Evolutionary conservation across 31 red algal genomes (phyloP), one percentile per base, ranked within the genome.

Genomic region (Pterothamnion heteromorphum): DNA sequence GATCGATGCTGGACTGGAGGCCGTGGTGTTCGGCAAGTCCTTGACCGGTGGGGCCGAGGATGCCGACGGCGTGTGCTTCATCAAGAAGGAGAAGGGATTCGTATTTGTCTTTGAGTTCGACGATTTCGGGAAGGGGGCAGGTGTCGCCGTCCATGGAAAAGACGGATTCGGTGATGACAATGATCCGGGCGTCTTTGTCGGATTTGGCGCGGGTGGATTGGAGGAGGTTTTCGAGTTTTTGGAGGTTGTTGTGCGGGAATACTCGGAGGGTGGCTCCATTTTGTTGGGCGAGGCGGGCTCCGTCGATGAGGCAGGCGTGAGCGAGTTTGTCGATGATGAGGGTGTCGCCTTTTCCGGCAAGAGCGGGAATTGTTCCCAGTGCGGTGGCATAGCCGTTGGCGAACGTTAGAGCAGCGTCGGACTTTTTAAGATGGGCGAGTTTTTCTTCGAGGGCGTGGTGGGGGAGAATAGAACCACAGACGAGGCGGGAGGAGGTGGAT

Each of bases 121-220:
- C 74, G n/a, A 95, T 94, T 84, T 95, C 92, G 30, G 85, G 43
- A 57, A 95, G 43, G 1, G 51, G 92, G 22, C 92, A 91, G 27
- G 94, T 36, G 44, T 95, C 93, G 43, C 93, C 93, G 57, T 95
- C 93, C 93, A 95, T 95, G 64, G 83, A 89, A 44, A 95, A 95
- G 2, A 95, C 93, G 2, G 92, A 57, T 37, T 95, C 93, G 30
- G 93, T 95, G 27, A 84, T 92, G 24, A 95, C 93, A 34, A 94
- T 72, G 58, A 2, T 41, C 1, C 37, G 43, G 22, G 0, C 30
- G n/a, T n/a, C n/a, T n/a, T n/a, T n/a, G n/a, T n/a, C n/a, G 4
- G 44, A 57, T 34, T 95, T 57, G 1, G 57, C 80, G 23, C 92
- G 92, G 18, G 94, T 0, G 0, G 22, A 2, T 3, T 94, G 39